Evolutionary conservation across 2,329 filamentous ascomycete species (phyloP).

Genomic region (Ilyonectria sp.): DNA sequence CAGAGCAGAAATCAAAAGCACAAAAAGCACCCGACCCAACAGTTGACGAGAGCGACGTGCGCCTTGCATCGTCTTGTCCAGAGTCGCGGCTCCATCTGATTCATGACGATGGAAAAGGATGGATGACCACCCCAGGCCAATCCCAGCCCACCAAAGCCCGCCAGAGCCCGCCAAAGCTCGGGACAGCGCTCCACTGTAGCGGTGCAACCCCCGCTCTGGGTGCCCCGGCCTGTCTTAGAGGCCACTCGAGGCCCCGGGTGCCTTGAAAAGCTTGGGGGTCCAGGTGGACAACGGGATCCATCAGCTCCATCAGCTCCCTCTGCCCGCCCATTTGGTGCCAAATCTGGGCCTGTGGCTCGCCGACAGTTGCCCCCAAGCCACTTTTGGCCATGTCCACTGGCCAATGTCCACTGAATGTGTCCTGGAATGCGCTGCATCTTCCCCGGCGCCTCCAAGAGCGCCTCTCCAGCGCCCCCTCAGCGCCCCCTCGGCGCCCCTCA

Average conservation of each 20-base stretch:
- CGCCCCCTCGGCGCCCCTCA: constrained; percentile 15
- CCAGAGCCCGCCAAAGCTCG: constrained; percentile 35
- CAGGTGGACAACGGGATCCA: constrained; percentile 28
- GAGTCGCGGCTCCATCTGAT: constrained; percentile 45
- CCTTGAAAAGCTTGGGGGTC: constrained; percentile 24
- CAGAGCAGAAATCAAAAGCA: background rate
- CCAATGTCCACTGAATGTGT: background rate
- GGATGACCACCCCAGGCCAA: constrained; percentile 39
- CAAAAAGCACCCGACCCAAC: constrained; percentile 29
- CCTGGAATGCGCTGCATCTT: constrained; percentile 12
- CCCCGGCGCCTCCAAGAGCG: constrained; percentile 6
- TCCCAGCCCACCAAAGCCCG: constrained; percentile 35
- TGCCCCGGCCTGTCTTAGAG: constrained; percentile 15
- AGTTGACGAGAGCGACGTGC: constrained; percentile 27
- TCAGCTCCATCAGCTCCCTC: constrained; percentile 5
- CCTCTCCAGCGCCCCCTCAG: constrained; percentile 9
- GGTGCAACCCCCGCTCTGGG: constrained; percentile 43
- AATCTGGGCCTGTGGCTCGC: constrained; percentile 7
- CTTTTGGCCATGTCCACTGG: background rate
- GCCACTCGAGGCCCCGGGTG: constrained; percentile 6
- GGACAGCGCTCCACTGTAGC: constrained; percentile 44
- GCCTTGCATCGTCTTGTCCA: constrained; percentile 48
- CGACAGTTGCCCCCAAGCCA: constrained; percentile 9
- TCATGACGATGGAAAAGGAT: constrained; percentile 47
- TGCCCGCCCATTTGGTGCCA: background rate